Evolutionary conservation across 352 stramenopile genomes (phyloP), one percentile per base, ranked within the genome.

Genomic region (Globisporangium canariense): DNA sequence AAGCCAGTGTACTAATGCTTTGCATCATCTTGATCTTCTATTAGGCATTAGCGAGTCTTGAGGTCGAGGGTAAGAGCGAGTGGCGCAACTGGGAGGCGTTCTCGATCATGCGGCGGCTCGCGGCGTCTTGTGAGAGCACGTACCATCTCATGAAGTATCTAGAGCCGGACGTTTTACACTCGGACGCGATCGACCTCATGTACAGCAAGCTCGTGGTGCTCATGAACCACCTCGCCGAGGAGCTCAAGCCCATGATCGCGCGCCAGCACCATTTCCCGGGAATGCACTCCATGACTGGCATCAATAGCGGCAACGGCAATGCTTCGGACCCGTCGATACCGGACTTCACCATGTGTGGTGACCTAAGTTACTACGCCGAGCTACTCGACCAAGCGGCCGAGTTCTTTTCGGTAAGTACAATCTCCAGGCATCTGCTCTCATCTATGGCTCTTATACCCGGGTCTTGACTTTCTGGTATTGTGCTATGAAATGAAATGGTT

Each of bases 71-170:
- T 25, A 63, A 76, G 50, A 77, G 41, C 16, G 71, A 72, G 45
- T 89, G 80, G 80, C 77, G 74, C 47, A 64, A 71, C 46, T 89
- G 75, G 78, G 58, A 74, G 18, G 78, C 75, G 2, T 78, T 88
- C 38, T 68, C 70, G 52, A 66, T 88, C 57, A 87, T 86, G 75
- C 60, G 83, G 34, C 83, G 79, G 62, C 73, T 89, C 7, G 68
- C 67, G 3, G 75, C 80, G n/a, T 86, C 80, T 6, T 88, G 80
- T 64, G 80, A 89, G 60, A 89, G 78, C 77, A 88, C 80, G 69
- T 89, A 89, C 49, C 73, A 89, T 40, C 71, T 79, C 64, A 86
- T 88, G 78, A 89, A 83, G 61, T 89, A 88, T 60, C 60, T 89
- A 67, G 76, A 89, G 45, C 59, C 77, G 14, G 73, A 78, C 9